Evolutionary conservation across 225 moss, liverwort and hornwort genomes (phyloP).

Genomic region (Neckera pumila): DNA sequence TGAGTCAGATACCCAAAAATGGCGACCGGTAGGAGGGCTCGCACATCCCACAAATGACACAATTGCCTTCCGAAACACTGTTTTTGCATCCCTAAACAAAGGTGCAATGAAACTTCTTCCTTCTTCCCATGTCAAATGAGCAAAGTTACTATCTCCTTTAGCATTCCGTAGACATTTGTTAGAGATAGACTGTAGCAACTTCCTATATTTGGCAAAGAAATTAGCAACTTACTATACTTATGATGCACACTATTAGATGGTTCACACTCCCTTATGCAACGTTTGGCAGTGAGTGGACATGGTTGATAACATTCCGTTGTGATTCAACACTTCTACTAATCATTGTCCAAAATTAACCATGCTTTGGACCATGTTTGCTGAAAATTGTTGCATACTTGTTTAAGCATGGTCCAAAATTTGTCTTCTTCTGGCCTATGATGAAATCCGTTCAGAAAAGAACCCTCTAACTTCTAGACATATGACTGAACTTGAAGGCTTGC

Average conservation of each 20-base stretch:
- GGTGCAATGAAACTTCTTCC: neutral
- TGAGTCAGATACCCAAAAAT: neutral
- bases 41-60: fast-evolving
- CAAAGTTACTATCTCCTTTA: neutral
- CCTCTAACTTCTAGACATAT: neutral
- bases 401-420: neutral
- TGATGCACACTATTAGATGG: too few species aligned
- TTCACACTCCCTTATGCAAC: neutral
- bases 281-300: neutral
- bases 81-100: neutral
- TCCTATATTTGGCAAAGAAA: too few species aligned
- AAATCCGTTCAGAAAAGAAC: neutral
- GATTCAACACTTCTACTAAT: neutral
- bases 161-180: neutral
- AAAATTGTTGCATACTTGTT: neutral
- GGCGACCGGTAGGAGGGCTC: neutral
- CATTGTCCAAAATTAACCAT: too few species aligned
- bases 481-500: neutral
- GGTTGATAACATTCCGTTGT: neutral
- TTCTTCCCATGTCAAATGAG: neutral
- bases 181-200: neutral
- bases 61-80: neutral
- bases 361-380: neutral
- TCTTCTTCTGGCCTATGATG: neutral
- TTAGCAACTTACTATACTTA: too few species aligned